Conservation (phyloP, 2,329 filamentous ascomycete species). For the Penicillium hordei region DNA sequence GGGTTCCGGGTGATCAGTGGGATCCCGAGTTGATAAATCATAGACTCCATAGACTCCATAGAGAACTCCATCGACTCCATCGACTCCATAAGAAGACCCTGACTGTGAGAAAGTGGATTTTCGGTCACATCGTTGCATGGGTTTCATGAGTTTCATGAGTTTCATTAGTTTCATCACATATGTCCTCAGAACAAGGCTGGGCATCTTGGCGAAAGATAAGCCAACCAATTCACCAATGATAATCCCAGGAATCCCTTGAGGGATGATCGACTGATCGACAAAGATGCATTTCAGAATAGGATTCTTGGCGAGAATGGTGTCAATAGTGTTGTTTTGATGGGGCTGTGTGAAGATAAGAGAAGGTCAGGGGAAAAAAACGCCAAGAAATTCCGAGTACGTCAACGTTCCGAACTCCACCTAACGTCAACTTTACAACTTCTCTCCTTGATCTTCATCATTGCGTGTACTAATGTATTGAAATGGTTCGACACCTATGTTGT, state of each 20-base stretch:
- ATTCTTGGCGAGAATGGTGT: conserved; percentile 16
- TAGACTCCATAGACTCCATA: not conserved
- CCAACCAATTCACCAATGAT: conserved; percentile 2
- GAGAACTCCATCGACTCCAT: too few species aligned
- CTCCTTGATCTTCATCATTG: not conserved
- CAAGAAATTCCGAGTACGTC: conserved; percentile 3
- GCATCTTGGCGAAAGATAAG: conserved; percentile 12
- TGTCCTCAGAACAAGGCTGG: conserved; percentile 1
- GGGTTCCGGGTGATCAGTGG: not conserved
- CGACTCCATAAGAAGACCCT: too few species aligned
- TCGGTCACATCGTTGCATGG: not conserved
- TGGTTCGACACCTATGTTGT: not conserved
- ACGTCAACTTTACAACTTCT: not conserved
- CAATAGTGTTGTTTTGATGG: conserved; percentile 14
- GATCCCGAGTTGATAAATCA: not conserved
- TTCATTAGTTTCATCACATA: not conserved
- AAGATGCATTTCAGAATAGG: not conserved
- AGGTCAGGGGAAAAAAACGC: conserved; percentile 11
- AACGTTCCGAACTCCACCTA: not conserved
- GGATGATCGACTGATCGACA: conserved; percentile 10
- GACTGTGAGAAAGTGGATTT: not conserved
- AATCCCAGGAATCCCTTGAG: not conserved
- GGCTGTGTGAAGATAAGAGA: conserved; percentile 18
- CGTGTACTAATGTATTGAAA: not conserved
- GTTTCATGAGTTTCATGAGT: not conserved